These are phyloP conservation scores for Tieghemostelium lacteum DNA, from an alignment of 78 protist genomes.

Conservation along the genomic window DNA sequence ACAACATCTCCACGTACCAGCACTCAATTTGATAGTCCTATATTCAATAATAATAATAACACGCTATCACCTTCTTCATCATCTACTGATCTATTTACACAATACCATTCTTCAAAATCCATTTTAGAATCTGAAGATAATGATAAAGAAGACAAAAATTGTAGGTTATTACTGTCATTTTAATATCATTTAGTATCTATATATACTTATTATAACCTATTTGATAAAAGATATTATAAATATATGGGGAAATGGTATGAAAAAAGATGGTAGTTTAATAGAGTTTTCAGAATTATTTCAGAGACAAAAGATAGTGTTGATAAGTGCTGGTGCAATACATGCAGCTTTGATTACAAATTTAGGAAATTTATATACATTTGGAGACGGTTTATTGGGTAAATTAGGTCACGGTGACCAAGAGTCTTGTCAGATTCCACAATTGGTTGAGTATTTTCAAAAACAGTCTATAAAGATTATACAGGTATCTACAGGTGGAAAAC, in stretches of 20 bases:
- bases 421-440: background rate
- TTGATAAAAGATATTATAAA: constrained; percentile 20
- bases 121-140: background rate
- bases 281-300: constrained; percentile 26
- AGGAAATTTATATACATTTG: constrained; percentile 55
- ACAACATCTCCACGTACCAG: background rate
- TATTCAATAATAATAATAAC: background rate
- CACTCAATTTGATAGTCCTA: background rate
- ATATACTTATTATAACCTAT: background rate
- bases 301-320: constrained; percentile 13
- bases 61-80: background rate
- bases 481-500: constrained; percentile 42
- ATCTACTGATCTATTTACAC: background rate
- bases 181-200: background rate
- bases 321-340: constrained; percentile 54
- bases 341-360: constrained; percentile 19
- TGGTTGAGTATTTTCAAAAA: constrained; percentile 9
- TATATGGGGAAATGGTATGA: constrained; percentile 44
- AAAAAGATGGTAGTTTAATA: background rate
- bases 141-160: background rate
- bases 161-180: no score
- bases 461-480: background rate
- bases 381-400: constrained; percentile 46
- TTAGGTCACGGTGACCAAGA: constrained; percentile 64
- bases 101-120: background rate